These are phyloP conservation scores for Teunomyces barrocoloradensis DNA, from an alignment of 805 yeast genomes.

Conservation along the genomic window DNA sequence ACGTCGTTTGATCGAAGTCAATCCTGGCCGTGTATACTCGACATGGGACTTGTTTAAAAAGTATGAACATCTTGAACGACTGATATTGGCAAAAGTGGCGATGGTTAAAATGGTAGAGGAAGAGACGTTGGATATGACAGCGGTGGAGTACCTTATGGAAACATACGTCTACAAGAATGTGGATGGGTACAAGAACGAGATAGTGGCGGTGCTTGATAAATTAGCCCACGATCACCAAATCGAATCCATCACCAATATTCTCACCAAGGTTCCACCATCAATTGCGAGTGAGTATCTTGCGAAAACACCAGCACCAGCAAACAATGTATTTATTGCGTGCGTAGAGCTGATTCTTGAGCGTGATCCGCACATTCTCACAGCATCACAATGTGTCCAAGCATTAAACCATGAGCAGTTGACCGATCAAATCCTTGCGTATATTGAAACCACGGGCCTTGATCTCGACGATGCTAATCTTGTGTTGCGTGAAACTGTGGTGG, in stretches of 20 bases:
- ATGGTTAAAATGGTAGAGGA: conserved; percentile 8
- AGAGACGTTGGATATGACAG: conserved; percentile 23
- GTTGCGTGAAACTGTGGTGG: conserved; percentile 31
- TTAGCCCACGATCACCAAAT: neutral
- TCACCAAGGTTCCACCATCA: neutral
- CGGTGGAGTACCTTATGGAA: neutral
- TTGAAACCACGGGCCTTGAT: conserved; percentile 24
- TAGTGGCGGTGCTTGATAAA: neutral
- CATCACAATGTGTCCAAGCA: neutral
- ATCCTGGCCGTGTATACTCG: conserved; percentile 54
- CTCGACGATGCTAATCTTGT: conserved; percentile 11
- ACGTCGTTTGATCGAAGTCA: conserved; percentile 33
- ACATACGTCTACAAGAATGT: neutral
- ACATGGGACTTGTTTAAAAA: conserved; percentile 47
- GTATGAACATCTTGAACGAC: conserved; percentile 10
- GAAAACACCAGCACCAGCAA: neutral
- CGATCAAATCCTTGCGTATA: conserved; percentile 12
- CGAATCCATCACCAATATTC: neutral
- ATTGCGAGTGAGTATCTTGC: neutral
- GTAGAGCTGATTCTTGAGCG: neutral
- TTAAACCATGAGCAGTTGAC: neutral
- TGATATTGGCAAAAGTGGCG: neutral
- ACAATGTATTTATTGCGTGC: neutral
- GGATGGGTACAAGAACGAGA: neutral
- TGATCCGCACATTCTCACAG: neutral